Base-by-base conservation (phyloP, 352 stramenopile species). In the Phytophthora citricola region DNA sequence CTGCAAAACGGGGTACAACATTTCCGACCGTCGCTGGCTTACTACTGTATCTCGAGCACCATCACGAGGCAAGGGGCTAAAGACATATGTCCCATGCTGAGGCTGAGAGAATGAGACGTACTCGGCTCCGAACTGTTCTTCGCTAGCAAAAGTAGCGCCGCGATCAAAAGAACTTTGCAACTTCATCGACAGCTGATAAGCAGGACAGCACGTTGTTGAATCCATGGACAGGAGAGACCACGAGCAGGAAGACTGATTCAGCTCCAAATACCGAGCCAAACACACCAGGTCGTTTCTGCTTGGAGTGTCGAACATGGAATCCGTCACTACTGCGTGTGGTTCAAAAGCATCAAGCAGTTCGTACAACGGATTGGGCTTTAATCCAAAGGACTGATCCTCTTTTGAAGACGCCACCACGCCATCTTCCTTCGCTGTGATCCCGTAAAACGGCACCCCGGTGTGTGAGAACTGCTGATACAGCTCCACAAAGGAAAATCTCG, bases 151-250 rank as follows among this genome's bases (percentile, higher is more conserved):
- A 17, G 8, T 20, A 64, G 58, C 67, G 31, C 65, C 54, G 69
- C 17, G 12, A n/a, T 77, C 62, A 4, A 92, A 55, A 24, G 78
- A 85, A 7, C 53, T 59, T 17, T 77, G 71, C 4, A 85, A 56
- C 27, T 72, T 63, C 31, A 69, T 66, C 0, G 77, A 82, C 22
- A 76, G 54, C 5, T 74, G 74, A 57, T 90, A 79, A 7, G 76
- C 61, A 4, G 85, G 81, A 12, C 81, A 68, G 22, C 69, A 90
- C 5, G 73, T 80, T 14, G 66, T 75, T 1, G 81, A 90, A 51
- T 93, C 85, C 38, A 91, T 78, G 0, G 83, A 75, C 12, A 93
- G 20, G 15, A 92, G 71, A 10, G 69, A 66, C 81, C 83, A 93
- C 17, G 66, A 63, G 27, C 74, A 79, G 24, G 67, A 73, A 10